Percentiles rank a stretch among this genome's conserved stretches.
Conservation (phyloP, 2,329 filamentous ascomycete genomes). For the Clathrospora elynae region DNA sequence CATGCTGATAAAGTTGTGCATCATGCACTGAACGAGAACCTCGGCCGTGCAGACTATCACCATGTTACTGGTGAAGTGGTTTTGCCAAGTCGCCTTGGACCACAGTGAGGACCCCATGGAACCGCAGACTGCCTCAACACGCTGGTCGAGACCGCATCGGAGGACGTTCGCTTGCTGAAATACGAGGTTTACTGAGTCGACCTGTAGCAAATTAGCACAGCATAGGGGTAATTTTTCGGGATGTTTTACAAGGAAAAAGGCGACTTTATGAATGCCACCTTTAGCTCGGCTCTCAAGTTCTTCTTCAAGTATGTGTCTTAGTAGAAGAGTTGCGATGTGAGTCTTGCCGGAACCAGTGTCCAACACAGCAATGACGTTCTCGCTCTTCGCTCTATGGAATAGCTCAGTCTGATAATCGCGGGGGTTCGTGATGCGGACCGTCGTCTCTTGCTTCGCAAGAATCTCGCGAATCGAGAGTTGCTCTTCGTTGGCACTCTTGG, state of each 20-base stretch:
- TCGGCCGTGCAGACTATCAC: constrained; percentile 92
- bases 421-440: constrained; percentile 72
- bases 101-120: constrained; percentile 66
- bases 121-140: constrained; percentile 76
- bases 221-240: no score
- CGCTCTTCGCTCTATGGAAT: constrained; percentile 81
- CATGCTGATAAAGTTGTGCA: constrained; percentile 80
- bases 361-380: constrained; percentile 90
- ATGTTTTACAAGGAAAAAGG: constrained; percentile 77
- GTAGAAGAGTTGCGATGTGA: constrained; percentile 85
- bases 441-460: constrained; percentile 58
- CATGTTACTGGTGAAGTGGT: constrained; percentile 68
- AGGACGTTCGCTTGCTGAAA: constrained; percentile 88
- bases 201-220: constrained; percentile 50
- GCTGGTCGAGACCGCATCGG: constrained; percentile 77
- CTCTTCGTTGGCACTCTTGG: constrained; percentile 52
- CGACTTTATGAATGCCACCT: constrained; percentile 66
- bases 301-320: constrained; percentile 74
- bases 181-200: constrained; percentile 86
- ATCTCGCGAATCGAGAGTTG: constrained; percentile 59
- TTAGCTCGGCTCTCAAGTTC: constrained; percentile 72
- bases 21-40: constrained; percentile 77
- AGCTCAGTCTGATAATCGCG: constrained; percentile 92
- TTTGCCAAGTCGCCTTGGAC: constrained; percentile 64
- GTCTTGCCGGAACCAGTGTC: constrained; percentile 98